Conservation (phyloP, 352 stramenopile genomes). For the Pythium aristosporum region DNA sequence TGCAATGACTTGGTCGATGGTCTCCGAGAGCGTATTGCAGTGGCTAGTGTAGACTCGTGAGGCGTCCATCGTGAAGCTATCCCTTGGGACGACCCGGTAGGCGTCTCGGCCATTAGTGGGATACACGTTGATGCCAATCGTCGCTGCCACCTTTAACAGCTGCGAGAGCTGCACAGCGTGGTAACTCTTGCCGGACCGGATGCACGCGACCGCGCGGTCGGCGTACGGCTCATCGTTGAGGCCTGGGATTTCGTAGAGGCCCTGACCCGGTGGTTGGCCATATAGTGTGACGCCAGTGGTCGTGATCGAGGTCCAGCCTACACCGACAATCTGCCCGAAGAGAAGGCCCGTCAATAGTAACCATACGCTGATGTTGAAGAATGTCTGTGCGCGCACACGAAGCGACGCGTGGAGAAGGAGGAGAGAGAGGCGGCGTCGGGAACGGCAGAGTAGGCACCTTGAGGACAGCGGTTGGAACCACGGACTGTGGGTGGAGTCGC, state of each 20-base stretch:
- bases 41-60: slow-evolving; percentile 17
- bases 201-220: slow-evolving; percentile 41
- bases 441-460: too few relatives aligned
- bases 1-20: slow-evolving; percentile 14
- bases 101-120: slow-evolving; percentile 17
- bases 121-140: too few relatives aligned
- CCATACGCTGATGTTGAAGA: too few relatives aligned
- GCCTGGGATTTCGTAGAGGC: slow-evolving; percentile 23
- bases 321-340: slow-evolving; percentile 31
- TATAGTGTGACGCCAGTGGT: slow-evolving; percentile 4
- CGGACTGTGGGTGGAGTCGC: not conserved
- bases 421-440: too few relatives aligned
- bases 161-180: slow-evolving; percentile 30
- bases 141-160: slow-evolving; percentile 19
- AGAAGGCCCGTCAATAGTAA: too few relatives aligned
- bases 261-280: not conserved
- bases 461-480: slow-evolving; percentile 28
- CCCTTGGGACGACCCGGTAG: slow-evolving; percentile 28
- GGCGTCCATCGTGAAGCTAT: slow-evolving; percentile 2
- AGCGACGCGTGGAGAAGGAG: too few relatives aligned
- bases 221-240: slow-evolving; percentile 45
- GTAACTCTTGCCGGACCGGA: slow-evolving; percentile 19
- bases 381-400: too few relatives aligned
- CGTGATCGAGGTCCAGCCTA: slow-evolving; percentile 24
- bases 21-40: slow-evolving; percentile 16